Conservation (phyloP, 495 filamentous ascomycete genomes). For the Xanthoparmelia taractica region DNA sequence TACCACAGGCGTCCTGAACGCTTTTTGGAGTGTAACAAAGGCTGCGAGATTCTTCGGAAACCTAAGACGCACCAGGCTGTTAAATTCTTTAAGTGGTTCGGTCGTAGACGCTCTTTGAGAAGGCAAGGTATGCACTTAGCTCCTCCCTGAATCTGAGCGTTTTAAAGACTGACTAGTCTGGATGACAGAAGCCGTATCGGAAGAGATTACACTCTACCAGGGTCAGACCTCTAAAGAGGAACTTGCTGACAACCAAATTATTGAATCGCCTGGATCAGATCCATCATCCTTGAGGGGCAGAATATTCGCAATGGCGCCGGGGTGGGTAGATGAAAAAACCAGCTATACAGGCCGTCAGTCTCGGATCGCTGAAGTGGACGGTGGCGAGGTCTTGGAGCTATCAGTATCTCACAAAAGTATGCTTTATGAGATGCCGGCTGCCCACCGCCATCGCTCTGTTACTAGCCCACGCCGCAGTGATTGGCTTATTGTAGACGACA, state of each 20-base stretch:
- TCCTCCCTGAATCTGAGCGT: background rate
- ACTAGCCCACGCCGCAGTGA: background rate
- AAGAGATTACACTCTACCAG: background rate
- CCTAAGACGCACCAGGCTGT: background rate
- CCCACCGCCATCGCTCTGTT: background rate
- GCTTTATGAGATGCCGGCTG: background rate
- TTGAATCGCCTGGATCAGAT: background rate
- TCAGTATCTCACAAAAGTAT: background rate
- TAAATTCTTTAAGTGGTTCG: conserved; percentile 1
- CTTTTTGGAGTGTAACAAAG: conserved; percentile 8
- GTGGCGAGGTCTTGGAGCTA: background rate
- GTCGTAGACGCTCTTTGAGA: background rate
- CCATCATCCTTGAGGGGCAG: background rate
- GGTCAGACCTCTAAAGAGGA: background rate
- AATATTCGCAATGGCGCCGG: background rate
- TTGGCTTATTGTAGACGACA: background rate
- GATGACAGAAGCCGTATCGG: background rate
- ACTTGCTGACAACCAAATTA: background rate
- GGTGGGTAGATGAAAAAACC: background rate
- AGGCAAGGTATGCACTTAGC: background rate
- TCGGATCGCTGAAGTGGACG: background rate
- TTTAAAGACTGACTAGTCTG: background rate
- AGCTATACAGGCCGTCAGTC: background rate
- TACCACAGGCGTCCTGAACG: conserved; percentile 7
- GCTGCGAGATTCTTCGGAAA: background rate